Conservation (phyloP, 2,329 filamentous ascomycete species). For the Orbilia quercus region DNA sequence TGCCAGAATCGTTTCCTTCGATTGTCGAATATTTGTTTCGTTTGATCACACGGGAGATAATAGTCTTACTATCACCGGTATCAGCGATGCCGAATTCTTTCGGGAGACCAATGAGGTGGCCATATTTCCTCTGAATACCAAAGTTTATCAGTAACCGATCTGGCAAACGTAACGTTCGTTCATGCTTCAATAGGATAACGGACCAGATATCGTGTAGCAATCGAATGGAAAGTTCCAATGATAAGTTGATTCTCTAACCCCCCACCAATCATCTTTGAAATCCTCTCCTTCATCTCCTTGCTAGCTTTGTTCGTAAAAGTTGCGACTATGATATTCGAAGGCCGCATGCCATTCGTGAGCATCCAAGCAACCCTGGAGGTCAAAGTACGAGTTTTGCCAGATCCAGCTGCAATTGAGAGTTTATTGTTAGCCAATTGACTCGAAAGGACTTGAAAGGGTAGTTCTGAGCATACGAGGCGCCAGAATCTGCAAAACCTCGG, state of each 20-base stretch:
- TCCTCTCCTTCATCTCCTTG: constrained; percentile 89
- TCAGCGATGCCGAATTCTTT: constrained; percentile 93
- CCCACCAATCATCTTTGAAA: constrained; percentile 82
- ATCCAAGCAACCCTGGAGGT: constrained; percentile 93
- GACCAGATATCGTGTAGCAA: constrained; percentile 84
- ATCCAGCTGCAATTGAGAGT: constrained; percentile 71
- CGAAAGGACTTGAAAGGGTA: neutral
- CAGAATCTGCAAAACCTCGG: constrained; percentile 72
- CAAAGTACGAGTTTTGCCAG: constrained; percentile 93
- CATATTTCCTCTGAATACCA: constrained; percentile 70
- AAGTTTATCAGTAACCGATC: neutral
- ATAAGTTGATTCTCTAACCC: constrained; percentile 80
- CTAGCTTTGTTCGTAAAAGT: constrained; percentile 98
- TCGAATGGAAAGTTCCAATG: constrained; percentile 93
- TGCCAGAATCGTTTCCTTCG: constrained; percentile 72
- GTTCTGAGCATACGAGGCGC: constrained; percentile 69
- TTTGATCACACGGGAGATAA: constrained; percentile 78
- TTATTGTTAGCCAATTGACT: constrained; percentile 4
- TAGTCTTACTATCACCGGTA: constrained; percentile 79
- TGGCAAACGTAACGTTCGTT: no score
- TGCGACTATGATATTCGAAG: constrained; percentile 90
- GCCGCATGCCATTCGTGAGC: constrained; percentile 69
- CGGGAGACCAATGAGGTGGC: constrained; percentile 81
- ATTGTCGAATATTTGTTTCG: constrained; percentile 68
- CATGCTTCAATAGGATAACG: constrained; percentile 57